Base-by-base conservation (phyloP, 1,139 yeast species). In the Zygoascus sp. region DNA sequence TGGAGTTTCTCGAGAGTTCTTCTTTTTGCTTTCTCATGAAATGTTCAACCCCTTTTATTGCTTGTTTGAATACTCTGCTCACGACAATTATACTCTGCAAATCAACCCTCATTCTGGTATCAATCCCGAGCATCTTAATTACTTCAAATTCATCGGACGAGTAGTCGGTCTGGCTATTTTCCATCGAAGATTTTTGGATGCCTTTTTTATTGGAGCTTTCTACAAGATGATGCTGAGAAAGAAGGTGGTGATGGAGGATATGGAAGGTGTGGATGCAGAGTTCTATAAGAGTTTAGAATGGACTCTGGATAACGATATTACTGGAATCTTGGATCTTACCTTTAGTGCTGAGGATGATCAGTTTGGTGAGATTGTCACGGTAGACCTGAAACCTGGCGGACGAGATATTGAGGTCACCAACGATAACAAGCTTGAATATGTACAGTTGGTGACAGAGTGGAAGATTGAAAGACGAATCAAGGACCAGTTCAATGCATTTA, bases 21-120 rank as follows among this genome's bases (percentile, higher is more conserved):
- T 94, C 81, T 92, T 89, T 70, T 75, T 90, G 62, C 75, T 92
- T 56, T 90, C 97, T 2, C 98, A 92, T 65, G 97, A 94, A 69
- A 94, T 92, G 97, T 92, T 92, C 69, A 90, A 94, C 66, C 99
- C 99, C 51, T 88, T 90, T 69, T 92, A 94, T 69, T 90, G 98
- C 70, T 73, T 92, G 61, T 92, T 92, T 67, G 97, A 92, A 70
- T 92, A 92, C 67, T 89, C 97, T 15, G 94, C 98, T 16, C 96
- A 90, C 68, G 99, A 92, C 72, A 92, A 92, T 68, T 92, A 92
- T 70, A 94, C 98, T 0, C 76, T 92, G 65, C 98, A 92, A 69
- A 90, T 92, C 70, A 94, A 92, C 73, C 96, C 97, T 56, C 94
- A 90, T 68, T 86, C 96, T n/a, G 96, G 90, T 53, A 87, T 94